Percentiles rank a stretch among this genome's conserved stretches.
Evolutionary conservation across 495 filamentous ascomycete species (phyloP).

Genomic region (Usnea hakonensis): DNA sequence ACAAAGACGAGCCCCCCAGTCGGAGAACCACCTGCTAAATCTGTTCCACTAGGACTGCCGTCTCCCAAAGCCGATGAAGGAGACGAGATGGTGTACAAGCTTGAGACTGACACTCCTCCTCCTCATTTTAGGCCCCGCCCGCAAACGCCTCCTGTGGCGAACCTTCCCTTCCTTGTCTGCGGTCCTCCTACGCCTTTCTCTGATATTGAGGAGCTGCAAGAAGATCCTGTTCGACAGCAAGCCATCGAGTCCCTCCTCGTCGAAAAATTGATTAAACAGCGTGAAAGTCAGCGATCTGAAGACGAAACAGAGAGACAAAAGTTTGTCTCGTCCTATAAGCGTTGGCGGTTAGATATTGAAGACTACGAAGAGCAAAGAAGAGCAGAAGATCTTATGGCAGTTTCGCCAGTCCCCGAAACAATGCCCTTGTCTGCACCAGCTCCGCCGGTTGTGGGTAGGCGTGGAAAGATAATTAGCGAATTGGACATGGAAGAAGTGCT

Average conservation of each 20-base stretch:
- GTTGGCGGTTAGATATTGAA: conserved; percentile 42
- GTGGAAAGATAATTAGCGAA: conserved; percentile 61
- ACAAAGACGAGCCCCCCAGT: conserved; percentile 23
- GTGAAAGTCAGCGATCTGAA: conserved; percentile 37
- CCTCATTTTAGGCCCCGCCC: conserved; percentile 3
- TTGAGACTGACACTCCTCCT: conserved; percentile 1
- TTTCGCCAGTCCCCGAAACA: conserved; percentile 41
- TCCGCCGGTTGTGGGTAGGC: conserved; percentile 38
- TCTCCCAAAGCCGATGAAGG: conserved; percentile 19
- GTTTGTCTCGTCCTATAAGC: conserved; percentile 40
- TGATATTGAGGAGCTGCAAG: conserved; percentile 41
- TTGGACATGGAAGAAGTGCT: conserved; percentile 70
- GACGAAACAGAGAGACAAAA: conserved; percentile 37
- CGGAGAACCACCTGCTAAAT: conserved; percentile 24
- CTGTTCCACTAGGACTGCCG: conserved; percentile 25
- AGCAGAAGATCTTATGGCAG: conserved; percentile 45
- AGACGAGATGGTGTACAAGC: conserved; percentile 18
- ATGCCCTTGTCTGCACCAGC: conserved; percentile 29
- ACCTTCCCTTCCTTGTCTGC: conserved; percentile 41
- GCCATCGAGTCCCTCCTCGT: conserved; percentile 32
- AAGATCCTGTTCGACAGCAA: conserved; percentile 34
- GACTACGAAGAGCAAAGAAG: conserved; percentile 57
- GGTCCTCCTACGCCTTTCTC: conserved; percentile 45
- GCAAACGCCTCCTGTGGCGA: conserved; percentile 33
- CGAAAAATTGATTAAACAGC: conserved; percentile 33